Conservation (phyloP, 352 stramenopile genomes). For the Globisporangium solare region DNA sequence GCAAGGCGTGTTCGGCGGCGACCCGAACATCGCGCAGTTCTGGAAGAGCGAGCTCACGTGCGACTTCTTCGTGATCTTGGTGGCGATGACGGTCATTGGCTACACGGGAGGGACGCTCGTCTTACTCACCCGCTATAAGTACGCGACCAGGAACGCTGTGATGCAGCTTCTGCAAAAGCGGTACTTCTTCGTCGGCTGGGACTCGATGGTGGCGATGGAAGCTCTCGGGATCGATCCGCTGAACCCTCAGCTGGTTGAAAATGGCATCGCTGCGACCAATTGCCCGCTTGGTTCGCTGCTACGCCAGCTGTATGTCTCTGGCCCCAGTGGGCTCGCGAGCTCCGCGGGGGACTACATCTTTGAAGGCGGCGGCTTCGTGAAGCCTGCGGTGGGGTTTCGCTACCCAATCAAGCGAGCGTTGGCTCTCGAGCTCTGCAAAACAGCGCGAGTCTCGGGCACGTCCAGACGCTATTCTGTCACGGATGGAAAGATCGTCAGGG, state of each 20-base stretch:
- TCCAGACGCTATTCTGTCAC: neutral
- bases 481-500: neutral
- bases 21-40: constrained; percentile 27
- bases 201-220: constrained; percentile 28
- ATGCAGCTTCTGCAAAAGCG: constrained; percentile 29
- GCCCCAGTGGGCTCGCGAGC: constrained; percentile 27
- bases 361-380: constrained; percentile 20
- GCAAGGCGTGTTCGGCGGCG: constrained; percentile 23
- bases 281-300: constrained; percentile 34
- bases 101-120: constrained; percentile 13
- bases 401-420: constrained; percentile 27
- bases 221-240: constrained; percentile 34
- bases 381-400: constrained; percentile 11
- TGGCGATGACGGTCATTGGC: constrained; percentile 15
- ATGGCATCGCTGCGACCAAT: constrained; percentile 20
- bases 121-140: constrained; percentile 24
- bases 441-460: neutral
- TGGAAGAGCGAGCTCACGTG: constrained; percentile 44
- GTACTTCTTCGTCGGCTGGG: constrained; percentile 41
- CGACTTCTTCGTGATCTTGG: constrained; percentile 30
- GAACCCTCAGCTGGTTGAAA: constrained; percentile 15
- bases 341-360: constrained; percentile 35
- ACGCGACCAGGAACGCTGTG: constrained; percentile 23
- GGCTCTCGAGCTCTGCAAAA: constrained; percentile 21
- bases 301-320: constrained; percentile 34